Conservation (phyloP, 2,329 filamentous ascomycete species). For the Tolypocladium pustulatum region DNA sequence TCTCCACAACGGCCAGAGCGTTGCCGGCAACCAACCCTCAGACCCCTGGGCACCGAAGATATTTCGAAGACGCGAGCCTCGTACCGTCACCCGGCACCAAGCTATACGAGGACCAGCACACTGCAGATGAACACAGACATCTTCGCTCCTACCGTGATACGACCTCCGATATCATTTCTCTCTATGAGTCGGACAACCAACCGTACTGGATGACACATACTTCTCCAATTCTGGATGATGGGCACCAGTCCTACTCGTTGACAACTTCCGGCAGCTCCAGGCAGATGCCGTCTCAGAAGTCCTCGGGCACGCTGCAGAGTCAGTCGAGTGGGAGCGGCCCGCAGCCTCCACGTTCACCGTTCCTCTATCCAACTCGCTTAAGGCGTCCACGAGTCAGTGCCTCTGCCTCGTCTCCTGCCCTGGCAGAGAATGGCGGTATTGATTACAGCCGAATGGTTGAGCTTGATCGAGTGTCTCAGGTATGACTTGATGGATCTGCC, state of each 20-base stretch:
- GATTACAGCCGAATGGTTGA: conserved; percentile 41
- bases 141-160: conserved; percentile 40
- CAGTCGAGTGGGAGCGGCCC: conserved; percentile 28
- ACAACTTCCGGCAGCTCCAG: conserved; percentile 39
- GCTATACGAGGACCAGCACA: conserved; percentile 18
- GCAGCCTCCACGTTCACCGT: conserved; percentile 47
- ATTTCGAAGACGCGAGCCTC: conserved; percentile 17
- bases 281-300: conserved; percentile 34
- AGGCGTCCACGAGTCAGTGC: conserved; percentile 42
- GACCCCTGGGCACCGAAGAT: conserved; percentile 16
- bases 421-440: conserved; percentile 34
- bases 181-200: conserved; percentile 42
- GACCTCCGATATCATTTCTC: conserved; percentile 43
- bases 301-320: conserved; percentile 36
- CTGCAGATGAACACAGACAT: conserved; percentile 30
- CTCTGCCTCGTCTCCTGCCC: conserved; percentile 35
- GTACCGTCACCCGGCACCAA: conserved; percentile 15
- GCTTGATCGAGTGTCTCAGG: conserved; percentile 36
- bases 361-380: conserved; percentile 46
- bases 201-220: conserved; percentile 31
- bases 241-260: conserved; percentile 43
- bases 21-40: conserved; percentile 21
- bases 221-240: conserved; percentile 32
- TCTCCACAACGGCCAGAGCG: conserved; percentile 34
- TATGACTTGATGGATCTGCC: conserved; percentile 10